Evolutionary conservation across 192 early-diverging fungal species (phyloP), one percentile per base, ranked within the genome.

Genomic region (Linnemannia schmuckeri): DNA sequence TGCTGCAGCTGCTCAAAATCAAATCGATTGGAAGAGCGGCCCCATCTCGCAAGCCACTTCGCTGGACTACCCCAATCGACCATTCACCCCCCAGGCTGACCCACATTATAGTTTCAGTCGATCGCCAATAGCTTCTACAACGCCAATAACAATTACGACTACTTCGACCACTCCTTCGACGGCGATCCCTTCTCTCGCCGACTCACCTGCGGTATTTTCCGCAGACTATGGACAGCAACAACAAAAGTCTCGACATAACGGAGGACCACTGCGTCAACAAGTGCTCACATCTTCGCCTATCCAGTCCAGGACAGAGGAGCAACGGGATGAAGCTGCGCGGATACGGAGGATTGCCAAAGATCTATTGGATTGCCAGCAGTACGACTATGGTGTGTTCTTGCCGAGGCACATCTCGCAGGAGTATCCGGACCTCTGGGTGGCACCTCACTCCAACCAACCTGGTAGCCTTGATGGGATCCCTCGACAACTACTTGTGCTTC

Each of bases 401-500:
- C 79, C 79, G 22, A 55, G 85, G 37, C 85, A 87, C 20, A 87
- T 87, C 27, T 87, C 85, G 0, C 85, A 87, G 63, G 85, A 87
- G 33, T 40, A 81, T 17, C 75, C 77, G n/a, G 85, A 87, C 22
- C 27, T 87, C 4, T 87, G 84, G 84, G 75, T 77, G 0, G 46
- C 72, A 30, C 76, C 85, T 30, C 75, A 68, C 1, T 70, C 75
- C 9, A 38, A 15, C 20, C 18, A 41, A 27, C 27, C 27, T 1
- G 78, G 54, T 18, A 37, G 68, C 52, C 52, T 81, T 17, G 72
- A 74, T 7, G 80, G 80, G 10, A 81, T 87, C 3, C 85, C 85
- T 37, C 74, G 76, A 35, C 79, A 81, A 33, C 54, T 87, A 1
- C 71, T 87, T 1, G 54, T 87, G 27, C 61, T 87, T 7, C 85